phyloP scores from a whole-genome alignment of 2,329 filamentous ascomycete genomes.

The Magnaporthiopsis incrustans region DNA sequence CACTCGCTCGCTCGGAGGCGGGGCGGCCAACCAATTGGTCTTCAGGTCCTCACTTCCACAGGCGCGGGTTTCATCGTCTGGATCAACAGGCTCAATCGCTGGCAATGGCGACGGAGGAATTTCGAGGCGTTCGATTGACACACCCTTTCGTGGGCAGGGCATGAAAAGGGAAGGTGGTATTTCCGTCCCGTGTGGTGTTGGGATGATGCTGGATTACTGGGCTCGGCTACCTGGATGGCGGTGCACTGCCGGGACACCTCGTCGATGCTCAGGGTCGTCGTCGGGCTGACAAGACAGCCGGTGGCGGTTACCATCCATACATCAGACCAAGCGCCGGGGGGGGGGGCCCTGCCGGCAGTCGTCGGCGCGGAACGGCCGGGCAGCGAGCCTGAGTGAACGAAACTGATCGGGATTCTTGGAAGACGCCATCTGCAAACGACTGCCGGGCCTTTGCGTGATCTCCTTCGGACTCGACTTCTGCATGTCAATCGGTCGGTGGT shows the following conservation, averaged over 20 bases:
- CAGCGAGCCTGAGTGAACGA: neutral
- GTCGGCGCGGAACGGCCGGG: too few species aligned
- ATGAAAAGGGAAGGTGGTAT: neutral
- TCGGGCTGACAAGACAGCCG: neutral
- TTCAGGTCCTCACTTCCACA: neutral
- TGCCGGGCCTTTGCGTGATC: too few species aligned
- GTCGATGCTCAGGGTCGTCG: too few species aligned
- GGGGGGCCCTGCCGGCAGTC: too few species aligned
- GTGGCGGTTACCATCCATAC: neutral
- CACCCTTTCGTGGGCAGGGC: too few species aligned
- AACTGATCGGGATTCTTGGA: neutral
- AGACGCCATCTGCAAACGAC: neutral
- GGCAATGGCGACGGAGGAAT: neutral
- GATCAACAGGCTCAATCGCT: conserved; percentile 3
- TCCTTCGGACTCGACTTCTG: neutral
- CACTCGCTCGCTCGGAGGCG: neutral
- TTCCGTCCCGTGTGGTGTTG: too few species aligned
- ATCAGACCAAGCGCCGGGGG: too few species aligned
- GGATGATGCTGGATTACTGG: neutral
- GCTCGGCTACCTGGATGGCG: too few species aligned
- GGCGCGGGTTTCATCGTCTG: neutral
- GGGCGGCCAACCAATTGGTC: neutral
- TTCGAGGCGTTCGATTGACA: neutral
- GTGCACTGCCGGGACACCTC: neutral
- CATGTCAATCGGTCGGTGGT: neutral